These are phyloP conservation scores for Boletus sp. DNA, from an alignment of 1,284 basidiomycete genomes.

Conservation along the genomic window DNA sequence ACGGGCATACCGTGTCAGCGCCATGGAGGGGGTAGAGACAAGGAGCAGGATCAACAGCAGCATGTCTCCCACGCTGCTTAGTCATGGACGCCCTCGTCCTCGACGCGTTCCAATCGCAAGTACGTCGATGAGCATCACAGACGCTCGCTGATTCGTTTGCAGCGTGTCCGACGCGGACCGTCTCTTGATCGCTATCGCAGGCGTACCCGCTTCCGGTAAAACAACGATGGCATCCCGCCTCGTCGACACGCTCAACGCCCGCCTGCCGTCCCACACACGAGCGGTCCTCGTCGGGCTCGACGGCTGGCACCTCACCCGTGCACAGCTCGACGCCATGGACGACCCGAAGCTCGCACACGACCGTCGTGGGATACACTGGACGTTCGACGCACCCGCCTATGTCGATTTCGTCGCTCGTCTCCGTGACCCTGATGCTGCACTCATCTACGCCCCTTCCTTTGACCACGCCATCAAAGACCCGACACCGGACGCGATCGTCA, in stretches of 20 bases:
- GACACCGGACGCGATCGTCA: conserved; percentile 53
- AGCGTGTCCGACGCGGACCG: conserved; percentile 40
- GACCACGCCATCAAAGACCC: conserved; percentile 74
- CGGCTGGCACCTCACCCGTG: conserved; percentile 82
- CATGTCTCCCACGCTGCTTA: not conserved
- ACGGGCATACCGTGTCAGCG: conserved; percentile 19
- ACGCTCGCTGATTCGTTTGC: not conserved
- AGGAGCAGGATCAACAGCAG: too few species aligned
- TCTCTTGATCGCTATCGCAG: conserved; percentile 75
- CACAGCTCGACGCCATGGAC: conserved; percentile 67
- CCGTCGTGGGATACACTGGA: conserved; percentile 74
- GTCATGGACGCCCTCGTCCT: conserved; percentile 43
- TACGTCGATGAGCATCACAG: not conserved
- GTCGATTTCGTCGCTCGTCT: conserved; percentile 55
- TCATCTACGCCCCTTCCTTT: conserved; percentile 74
- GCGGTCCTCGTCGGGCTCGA: conserved; percentile 77
- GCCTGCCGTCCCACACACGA: conserved; percentile 29
- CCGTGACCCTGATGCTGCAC: conserved; percentile 14
- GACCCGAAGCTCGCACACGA: conserved; percentile 76
- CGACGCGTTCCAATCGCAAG: conserved; percentile 31
- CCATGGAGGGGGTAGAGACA: too few species aligned
- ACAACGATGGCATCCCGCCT: conserved; percentile 68
- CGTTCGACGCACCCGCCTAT: conserved; percentile 68
- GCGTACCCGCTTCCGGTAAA: conserved; percentile 87
- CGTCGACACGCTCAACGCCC: conserved; percentile 35